phyloP scores from a whole-genome alignment of 2,329 filamentous ascomycete species.

The Berkeleyomyces basicola region DNA sequence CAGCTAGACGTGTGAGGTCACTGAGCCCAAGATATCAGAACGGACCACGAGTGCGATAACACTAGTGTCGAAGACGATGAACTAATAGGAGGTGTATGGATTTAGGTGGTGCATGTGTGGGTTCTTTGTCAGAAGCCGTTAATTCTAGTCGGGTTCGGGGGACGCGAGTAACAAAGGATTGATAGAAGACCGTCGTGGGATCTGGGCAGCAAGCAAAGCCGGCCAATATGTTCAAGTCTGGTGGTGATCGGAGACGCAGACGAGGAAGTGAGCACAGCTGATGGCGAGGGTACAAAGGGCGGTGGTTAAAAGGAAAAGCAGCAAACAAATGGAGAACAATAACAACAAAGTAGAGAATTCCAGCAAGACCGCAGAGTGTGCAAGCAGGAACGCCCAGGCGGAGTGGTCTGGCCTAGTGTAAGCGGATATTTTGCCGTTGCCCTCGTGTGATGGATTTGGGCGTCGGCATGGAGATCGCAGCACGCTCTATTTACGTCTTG shows the following conservation, averaged over 20 bases:
- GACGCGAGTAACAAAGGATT: no score
- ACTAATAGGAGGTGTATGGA: background rate
- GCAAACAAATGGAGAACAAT: conserved; percentile 7
- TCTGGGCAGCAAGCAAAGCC: no score
- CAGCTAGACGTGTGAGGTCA: background rate
- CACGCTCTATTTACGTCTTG: background rate
- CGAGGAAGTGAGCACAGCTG: background rate
- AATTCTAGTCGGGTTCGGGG: background rate
- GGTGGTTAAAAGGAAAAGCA: conserved; percentile 3
- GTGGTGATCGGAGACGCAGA: background rate
- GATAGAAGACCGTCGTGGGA: no score
- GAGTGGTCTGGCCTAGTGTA: background rate
- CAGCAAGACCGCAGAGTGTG: background rate
- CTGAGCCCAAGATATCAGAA: background rate
- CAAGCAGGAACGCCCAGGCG: background rate
- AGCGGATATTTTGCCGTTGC: background rate
- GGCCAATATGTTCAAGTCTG: no score
- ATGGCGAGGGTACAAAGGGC: conserved; percentile 6
- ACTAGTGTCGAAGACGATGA: background rate
- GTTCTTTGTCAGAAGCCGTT: background rate
- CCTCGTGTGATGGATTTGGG: background rate
- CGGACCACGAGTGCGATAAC: background rate
- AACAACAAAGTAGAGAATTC: conserved; percentile 9
- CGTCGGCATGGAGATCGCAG: background rate
- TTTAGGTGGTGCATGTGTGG: background rate